Percentiles rank a stretch among this genome's conserved stretches.
Evolutionary conservation across 1,139 yeast species (phyloP).

Genomic region (Hanseniaspora uvarum): DNA sequence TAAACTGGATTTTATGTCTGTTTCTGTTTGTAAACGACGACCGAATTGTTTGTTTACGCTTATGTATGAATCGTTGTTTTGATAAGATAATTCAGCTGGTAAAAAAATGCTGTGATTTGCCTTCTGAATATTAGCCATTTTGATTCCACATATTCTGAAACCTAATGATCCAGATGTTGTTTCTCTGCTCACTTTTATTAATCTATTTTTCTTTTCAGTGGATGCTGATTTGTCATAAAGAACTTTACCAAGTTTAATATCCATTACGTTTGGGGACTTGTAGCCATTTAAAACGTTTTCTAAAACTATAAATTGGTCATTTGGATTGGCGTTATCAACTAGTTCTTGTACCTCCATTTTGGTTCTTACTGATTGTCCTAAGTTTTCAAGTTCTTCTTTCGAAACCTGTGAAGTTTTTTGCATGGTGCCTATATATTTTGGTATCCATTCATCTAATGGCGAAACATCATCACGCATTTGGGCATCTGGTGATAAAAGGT

Average conservation of each 20-base stretch:
- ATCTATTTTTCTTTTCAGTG: constrained; percentile 50
- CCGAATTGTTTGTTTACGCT: constrained; percentile 17
- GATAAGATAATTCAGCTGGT: constrained; percentile 1
- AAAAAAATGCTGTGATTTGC: constrained; percentile 25
- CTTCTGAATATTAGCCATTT: constrained; percentile 29
- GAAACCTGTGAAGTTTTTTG: constrained; percentile 33
- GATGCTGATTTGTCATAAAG: constrained; percentile 55
- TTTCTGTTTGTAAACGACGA: constrained; percentile 34
- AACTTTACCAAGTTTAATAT: constrained; percentile 67
- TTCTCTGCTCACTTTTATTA: constrained; percentile 48
- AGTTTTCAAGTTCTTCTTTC: neutral
- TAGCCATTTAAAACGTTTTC: constrained; percentile 59
- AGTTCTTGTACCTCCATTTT: neutral
- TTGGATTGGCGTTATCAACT: neutral
- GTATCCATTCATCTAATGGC: constrained; percentile 45
- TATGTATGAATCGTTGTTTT: neutral
- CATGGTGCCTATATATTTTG: constrained; percentile 37
- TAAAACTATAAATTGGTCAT: constrained; percentile 47
- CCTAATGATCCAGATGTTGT: constrained; percentile 76
- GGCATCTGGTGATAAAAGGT: neutral
- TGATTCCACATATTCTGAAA: constrained; percentile 85
- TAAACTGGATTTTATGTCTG: constrained; percentile 40
- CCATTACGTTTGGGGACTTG: constrained; percentile 60
- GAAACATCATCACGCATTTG: constrained; percentile 26
- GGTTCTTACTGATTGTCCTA: neutral